phyloP scores from a whole-genome alignment of 2,329 filamentous ascomycete genomes.

The Claviceps quebecensis region DNA sequence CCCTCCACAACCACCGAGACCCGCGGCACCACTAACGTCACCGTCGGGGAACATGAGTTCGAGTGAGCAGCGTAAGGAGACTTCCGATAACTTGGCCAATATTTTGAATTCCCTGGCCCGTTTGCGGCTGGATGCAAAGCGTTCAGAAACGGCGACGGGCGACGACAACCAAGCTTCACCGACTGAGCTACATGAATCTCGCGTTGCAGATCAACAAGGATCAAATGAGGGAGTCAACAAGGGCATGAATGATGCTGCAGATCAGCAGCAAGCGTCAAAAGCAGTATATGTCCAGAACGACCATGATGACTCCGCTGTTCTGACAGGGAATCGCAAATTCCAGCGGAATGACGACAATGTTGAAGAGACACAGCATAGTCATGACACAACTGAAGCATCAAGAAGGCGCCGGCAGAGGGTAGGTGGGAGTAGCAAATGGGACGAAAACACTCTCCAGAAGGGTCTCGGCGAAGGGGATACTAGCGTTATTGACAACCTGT shows the following conservation, averaged over 20 bases:
- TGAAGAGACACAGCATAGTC: neutral
- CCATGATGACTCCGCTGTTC: neutral
- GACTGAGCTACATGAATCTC: slow-evolving; percentile 6
- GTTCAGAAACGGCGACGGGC: slow-evolving; percentile 10
- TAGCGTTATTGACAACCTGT: slow-evolving; percentile 53
- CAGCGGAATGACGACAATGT: neutral
- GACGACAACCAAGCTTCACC: neutral
- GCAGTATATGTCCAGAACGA: neutral
- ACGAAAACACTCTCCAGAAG: slow-evolving; percentile 23
- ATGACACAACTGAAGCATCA: neutral
- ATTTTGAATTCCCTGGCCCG: slow-evolving; percentile 19
- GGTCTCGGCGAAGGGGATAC: slow-evolving; percentile 71
- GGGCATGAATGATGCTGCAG: neutral
- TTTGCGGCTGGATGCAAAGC: slow-evolving; percentile 16
- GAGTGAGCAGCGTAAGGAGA: neutral
- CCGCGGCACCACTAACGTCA: neutral
- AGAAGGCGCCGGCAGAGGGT: neutral
- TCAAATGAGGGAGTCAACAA: slow-evolving; percentile 2
- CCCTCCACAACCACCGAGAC: slow-evolving; percentile 3
- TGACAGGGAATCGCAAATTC: neutral
- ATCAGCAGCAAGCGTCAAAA: neutral
- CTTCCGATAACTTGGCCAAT: slow-evolving; percentile 11
- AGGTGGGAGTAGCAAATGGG: neutral
- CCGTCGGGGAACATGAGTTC: neutral
- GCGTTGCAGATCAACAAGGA: slow-evolving; percentile 10